These are phyloP conservation scores for Colletotrichum sp. DNA, from an alignment of 2,329 filamentous ascomycete species.

Conservation along the genomic window DNA sequence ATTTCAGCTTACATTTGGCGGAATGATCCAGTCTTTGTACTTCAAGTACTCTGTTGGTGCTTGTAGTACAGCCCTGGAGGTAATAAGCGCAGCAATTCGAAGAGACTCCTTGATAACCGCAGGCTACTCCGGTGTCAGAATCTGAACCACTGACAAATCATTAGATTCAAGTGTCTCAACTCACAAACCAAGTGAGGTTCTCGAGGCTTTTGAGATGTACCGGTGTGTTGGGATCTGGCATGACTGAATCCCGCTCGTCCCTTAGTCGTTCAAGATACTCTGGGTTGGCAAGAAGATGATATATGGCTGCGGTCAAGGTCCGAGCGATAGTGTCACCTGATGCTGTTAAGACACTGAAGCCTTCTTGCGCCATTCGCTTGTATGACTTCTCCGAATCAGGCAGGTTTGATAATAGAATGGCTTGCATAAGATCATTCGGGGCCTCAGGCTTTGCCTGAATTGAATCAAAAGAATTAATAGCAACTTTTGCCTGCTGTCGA, in stretches of 20 bases:
- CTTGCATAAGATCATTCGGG: neutral
- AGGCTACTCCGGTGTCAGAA: neutral
- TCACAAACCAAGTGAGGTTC: neutral
- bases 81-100: neutral
- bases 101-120: neutral
- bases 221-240: neutral
- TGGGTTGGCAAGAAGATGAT: neutral
- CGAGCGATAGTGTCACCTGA: neutral
- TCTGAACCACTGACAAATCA: neutral
- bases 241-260: neutral
- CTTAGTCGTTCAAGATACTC: neutral
- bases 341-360: neutral
- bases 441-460: neutral
- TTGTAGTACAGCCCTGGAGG: neutral
- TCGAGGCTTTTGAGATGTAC: neutral
- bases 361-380: neutral
- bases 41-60: neutral
- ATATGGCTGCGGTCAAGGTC: neutral
- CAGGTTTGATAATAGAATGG: neutral
- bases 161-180: neutral
- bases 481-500: neutral
- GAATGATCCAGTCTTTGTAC: neutral
- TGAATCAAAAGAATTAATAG: neutral
- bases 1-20: neutral
- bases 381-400: neutral